Percentiles rank a stretch among this genome's conserved stretches.
phyloP scores from a whole-genome alignment of 2,329 filamentous ascomycete species.

The Pseudovirgaria hyperparasitica region DNA sequence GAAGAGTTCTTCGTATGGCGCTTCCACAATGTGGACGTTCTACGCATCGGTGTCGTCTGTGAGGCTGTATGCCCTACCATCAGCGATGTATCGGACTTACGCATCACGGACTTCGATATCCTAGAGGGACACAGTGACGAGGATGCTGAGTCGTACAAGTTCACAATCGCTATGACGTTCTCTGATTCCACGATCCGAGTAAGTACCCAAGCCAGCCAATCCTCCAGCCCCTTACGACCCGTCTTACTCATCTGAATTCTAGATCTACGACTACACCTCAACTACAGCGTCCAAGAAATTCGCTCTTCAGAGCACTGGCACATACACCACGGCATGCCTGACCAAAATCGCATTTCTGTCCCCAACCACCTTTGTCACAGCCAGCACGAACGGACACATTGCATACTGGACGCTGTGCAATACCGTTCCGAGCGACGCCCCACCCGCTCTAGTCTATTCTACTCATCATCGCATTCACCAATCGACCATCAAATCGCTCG shows the following conservation, averaged over 20 bases:
- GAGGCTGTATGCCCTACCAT: constrained; percentile 37
- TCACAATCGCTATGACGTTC: constrained; percentile 58
- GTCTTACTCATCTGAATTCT: constrained; percentile 7
- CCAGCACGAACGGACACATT: constrained; percentile 71
- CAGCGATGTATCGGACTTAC: constrained; percentile 49
- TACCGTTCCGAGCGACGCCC: constrained; percentile 5
- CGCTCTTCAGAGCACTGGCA: constrained; percentile 21
- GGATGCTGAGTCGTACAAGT: constrained; percentile 16
- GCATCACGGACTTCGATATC: constrained; percentile 70
- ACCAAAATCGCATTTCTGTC: constrained; percentile 44
- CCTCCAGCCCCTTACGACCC: constrained; percentile 1
- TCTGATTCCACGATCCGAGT: constrained; percentile 71
- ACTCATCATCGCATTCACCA: constrained; percentile 52
- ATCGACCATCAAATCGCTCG: constrained; percentile 57
- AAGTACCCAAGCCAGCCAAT: constrained; percentile 7
- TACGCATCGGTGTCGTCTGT: constrained; percentile 40
- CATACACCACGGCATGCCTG: constrained; percentile 48
- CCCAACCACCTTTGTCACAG: constrained; percentile 42
- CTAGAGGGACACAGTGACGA: constrained; percentile 7
- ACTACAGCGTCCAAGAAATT: constrained; percentile 15
- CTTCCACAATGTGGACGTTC: constrained; percentile 41
- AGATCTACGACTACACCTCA: constrained; percentile 33
- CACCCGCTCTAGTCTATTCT: background rate
- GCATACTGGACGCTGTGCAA: constrained; percentile 42
- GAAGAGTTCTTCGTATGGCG: constrained; percentile 88